Conservation (phyloP, 371 early-diverging fungal species). For the Catenaria anguillulae region DNA sequence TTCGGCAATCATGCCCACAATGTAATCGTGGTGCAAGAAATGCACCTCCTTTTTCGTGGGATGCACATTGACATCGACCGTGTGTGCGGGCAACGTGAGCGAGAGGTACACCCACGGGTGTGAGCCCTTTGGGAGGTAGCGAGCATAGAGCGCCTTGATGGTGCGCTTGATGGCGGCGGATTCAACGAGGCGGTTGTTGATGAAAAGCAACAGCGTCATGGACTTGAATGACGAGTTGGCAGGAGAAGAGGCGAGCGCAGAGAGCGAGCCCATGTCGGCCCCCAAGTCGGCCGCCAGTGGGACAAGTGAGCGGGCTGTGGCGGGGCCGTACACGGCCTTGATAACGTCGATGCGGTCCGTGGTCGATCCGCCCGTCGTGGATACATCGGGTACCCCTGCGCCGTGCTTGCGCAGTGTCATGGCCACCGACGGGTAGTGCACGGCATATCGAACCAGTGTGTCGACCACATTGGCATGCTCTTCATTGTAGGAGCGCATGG, state of each 20-base stretch:
- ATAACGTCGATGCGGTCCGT: constrained; percentile 47
- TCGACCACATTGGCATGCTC: constrained; percentile 78
- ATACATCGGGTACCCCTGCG: constrained; percentile 47
- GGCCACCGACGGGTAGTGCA: constrained; percentile 67
- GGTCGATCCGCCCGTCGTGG: constrained; percentile 43
- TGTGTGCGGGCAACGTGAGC: constrained; percentile 58
- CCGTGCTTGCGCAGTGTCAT: constrained; percentile 72
- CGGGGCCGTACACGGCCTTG: constrained; percentile 58
- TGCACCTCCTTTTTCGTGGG: constrained; percentile 88
- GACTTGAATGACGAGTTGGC: constrained; percentile 64
- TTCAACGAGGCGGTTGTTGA: constrained; percentile 91
- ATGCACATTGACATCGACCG: constrained; percentile 97
- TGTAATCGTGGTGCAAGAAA: constrained; percentile 74
- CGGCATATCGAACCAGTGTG: constrained; percentile 71
- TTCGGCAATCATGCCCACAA: too few species aligned
- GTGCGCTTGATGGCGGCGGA: constrained; percentile 56
- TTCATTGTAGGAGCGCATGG: constrained; percentile 62
- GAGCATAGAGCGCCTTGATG: constrained; percentile 59
- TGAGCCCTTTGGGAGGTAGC: constrained; percentile 66
- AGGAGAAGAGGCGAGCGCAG: constrained; percentile 49
- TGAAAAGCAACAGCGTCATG: constrained; percentile 70
- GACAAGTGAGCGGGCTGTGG: constrained; percentile 57
- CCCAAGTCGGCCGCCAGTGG: too few species aligned
- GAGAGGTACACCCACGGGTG: constrained; percentile 88
- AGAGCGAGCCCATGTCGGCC: too few species aligned